Evolutionary conservation across 176 grass and related monocot species (phyloP).

Genomic region (Pharus latifolius): DNA sequence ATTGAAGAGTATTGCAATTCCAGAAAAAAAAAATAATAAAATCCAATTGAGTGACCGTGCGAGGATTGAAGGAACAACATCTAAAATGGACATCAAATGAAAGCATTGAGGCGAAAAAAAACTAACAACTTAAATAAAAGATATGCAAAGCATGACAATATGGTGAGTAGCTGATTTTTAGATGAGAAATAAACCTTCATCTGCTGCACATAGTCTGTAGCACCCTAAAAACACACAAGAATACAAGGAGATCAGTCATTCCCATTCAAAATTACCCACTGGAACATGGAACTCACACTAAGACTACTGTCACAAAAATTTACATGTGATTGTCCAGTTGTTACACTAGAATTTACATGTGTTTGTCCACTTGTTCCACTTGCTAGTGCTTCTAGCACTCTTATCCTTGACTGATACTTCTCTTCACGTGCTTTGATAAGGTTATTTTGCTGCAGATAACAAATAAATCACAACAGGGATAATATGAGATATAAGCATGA

Average conservation of each 20-base stretch:
- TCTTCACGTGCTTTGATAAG: conserved; percentile 70
- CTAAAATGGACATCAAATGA: neutral
- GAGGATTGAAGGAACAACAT: neutral
- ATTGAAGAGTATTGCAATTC: no score
- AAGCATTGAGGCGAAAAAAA: neutral
- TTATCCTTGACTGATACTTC: conserved; percentile 76
- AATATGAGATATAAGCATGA: neutral
- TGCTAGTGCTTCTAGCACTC: conserved; percentile 46
- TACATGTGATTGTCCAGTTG: conserved; percentile 42
- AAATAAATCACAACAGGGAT: conserved; percentile 10
- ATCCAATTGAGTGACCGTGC: no score
- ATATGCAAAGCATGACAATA: neutral
- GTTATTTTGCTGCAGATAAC: conserved; percentile 62
- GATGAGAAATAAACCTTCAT: conserved; percentile 39
- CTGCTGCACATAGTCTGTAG: conserved; percentile 10
- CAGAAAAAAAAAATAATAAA: no score
- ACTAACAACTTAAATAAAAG: neutral
- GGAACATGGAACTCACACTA: neutral
- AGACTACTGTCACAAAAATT: neutral
- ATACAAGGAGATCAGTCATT: neutral
- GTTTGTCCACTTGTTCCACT: conserved; percentile 23
- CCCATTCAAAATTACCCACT: neutral
- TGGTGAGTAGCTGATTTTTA: neutral
- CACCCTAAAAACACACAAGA: conserved; percentile 19
- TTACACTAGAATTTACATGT: conserved; percentile 18